Evolutionary conservation across 148 eudicot species (phyloP), one percentile per base, ranked within the genome.

Genomic region (Amaranthus hypochondriacus): DNA sequence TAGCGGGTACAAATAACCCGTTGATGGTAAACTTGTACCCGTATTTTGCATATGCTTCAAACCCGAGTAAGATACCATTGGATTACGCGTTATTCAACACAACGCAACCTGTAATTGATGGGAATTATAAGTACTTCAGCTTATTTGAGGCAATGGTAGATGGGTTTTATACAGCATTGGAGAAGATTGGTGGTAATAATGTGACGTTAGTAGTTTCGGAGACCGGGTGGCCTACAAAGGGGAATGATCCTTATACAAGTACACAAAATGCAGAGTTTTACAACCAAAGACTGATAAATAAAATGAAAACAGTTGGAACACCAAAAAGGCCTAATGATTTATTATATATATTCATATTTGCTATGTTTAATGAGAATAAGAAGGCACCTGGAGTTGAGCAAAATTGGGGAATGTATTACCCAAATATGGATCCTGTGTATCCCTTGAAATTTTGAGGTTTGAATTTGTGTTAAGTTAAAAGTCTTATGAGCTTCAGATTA

Each of bases 201-300:
- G 58, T 80, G 9, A 7, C 43, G 0, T 0, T 85, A 18, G 69
- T 70, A 0, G 81, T 85, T 12, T 52, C 84, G 0, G 82, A 80
- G 74, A 77, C 80, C 1, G 88, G 88, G 28, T 85, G 88, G 85
- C 84, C 85, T 6, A 77, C 76, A 3, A 80, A 82, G 2, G 85
- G 86, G 9, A 75, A 77, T 56, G 46, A 49, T 2, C 76, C 80
- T 11, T 56, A 55, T 56, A 66, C 86, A 28, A 80, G 67, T n/a
- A 11, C 9, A 3, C 55, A 60, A 48, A 81, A 75, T 48, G 83
- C 81, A 4, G 46, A 65, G 15, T 28, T 18, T 3, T 80, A 82
- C 28, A 85, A 80, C 42, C 71, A 64, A 44, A 75, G 64, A 39
- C 77, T 81, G 11, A 51, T 75, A 42, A 53, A 72, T 11, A 76